Base-by-base conservation (phyloP, 345 rosid species). In the Salix purpurea region DNA sequence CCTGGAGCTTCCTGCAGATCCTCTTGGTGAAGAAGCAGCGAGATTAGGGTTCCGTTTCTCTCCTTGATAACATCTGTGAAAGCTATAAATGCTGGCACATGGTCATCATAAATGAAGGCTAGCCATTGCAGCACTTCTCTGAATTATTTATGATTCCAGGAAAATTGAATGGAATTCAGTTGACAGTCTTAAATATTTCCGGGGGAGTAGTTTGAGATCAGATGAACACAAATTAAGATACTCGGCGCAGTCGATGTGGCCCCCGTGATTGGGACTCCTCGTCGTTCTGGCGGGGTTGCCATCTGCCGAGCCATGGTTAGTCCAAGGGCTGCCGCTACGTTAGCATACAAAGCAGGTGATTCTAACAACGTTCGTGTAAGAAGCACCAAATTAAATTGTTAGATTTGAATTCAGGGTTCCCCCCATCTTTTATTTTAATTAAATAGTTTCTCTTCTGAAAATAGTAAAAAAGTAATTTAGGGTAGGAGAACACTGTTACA, bases 101-200 rank as follows among this genome's bases (percentile, higher is more conserved):
- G 87, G 79, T 48, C 28, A 71, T 82, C 82, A 86, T 88, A 80
- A 88, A 86, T 85, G 83, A 48, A 60, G 61, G 69, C 67, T 75
- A 77, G 48, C 62, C 58, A 2, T 32, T 68, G 69, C 52, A 24
- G 69, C 71, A 61, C 78, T 32, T 26, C 36, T 48, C 44, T 73
- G 73, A 64, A 67, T 40, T 42, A 67, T 58, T 42, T 76, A 39
- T 58, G 61, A 78, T 76, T 75, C 71, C 75, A 61, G 65, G 72
- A 69, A 64, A 70, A 9, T 73, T 80, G 80, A 80, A 77, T 68
- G 54, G 56, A 70, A 78, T 79, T 78, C 58, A 70, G 75, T 44
- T 71, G 52, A 7, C 52, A 18, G 80, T 64, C 74, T 74, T 85
- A 70, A 88, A 80, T 86, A 73, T 60, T 42, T 44, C 78, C 21